Base-by-base conservation (phyloP, 805 yeast genomes). In the Yarrowia divulgata region DNA sequence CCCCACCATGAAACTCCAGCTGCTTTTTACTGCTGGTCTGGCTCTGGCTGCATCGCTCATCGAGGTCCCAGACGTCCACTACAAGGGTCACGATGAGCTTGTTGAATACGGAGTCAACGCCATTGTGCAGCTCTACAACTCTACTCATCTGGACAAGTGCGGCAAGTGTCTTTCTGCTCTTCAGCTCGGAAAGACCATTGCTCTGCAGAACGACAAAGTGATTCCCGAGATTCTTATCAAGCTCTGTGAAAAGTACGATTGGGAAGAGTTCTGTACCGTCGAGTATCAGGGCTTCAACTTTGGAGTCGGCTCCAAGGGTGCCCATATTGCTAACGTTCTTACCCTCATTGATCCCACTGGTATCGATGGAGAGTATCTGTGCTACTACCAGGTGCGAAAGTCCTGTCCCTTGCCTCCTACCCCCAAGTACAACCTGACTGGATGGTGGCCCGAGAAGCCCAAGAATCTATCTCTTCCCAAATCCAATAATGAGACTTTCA, bases 291-390 rank as follows among this genome's bases (percentile, higher is more conserved):
- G 66, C 40, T 43, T 57, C 63, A 57, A 57, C 48, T 57, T 57
- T 57, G 63, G 52, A 60, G 66, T 43, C 18, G 50, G 19, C 19
- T 60, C 66, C 32, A 43, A 63, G 48, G 68, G 68, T 1, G 48
- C 55, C 29, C 57, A 86, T 72, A 83, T 86, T 69, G 82, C 84
- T 13, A 85, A 85, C 70, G 77, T 86, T 77, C 74, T 86, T 48
- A 79, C 81, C 19, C 73, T 83, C 66, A 84, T 87, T 82, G 84
- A 85, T 71, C 85, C 88, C 13, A 74, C 77, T 67, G 81, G 86
- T 8, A 73, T 80, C 34, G 90, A 87, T 73, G 89, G 88, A 37
- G 84, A 84, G 50, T 87, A 87, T 73, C 86, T 87, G 77, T 45
- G 66, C 9, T 88, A 93, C 76, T 77, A 74, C 79, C 4, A 78